Evolutionary conservation across 768 basidiomycete species (phyloP).

Genomic region (Suillus spraguei): DNA sequence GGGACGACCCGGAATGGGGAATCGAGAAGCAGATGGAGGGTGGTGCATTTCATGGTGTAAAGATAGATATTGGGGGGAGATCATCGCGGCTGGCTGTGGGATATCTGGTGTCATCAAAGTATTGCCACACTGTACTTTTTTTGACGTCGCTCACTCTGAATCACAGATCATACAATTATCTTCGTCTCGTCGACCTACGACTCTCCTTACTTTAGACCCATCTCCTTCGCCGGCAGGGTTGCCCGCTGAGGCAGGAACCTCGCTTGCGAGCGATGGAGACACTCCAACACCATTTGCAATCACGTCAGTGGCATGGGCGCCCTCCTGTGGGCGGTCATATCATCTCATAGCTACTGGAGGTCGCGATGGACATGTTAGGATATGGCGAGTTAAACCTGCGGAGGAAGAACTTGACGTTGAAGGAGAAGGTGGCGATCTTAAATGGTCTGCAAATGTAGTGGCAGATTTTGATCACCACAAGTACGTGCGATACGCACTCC

Average conservation of each 20-base stretch:
- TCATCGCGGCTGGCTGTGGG: conserved; percentile 80
- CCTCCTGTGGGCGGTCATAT: conserved; percentile 90
- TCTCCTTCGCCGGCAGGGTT: conserved; percentile 33
- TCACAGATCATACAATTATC: conserved; percentile 74
- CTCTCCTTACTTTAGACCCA: conserved; percentile 58
- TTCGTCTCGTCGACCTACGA: conserved; percentile 64
- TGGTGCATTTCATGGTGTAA: conserved; percentile 97
- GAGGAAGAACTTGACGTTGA: conserved; percentile 48
- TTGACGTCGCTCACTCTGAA: conserved; percentile 8
- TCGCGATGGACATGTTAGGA: conserved; percentile 84
- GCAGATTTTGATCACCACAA: conserved; percentile 90
- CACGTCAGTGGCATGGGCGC: conserved; percentile 90
- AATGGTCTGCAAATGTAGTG: conserved; percentile 76
- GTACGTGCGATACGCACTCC: conserved; percentile 38
- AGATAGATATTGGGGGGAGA: conserved; percentile 93
- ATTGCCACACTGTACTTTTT: conserved; percentile 1
- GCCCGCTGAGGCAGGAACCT: conserved; percentile 25
- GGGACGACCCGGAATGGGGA: conserved; percentile 50
- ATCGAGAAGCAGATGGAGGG: conserved; percentile 85
- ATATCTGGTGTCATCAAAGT: conserved; percentile 79
- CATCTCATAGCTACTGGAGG: conserved; percentile 92
- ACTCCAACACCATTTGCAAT: conserved; percentile 59
- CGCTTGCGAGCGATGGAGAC: conserved; percentile 33
- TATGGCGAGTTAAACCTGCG: conserved; percentile 81
- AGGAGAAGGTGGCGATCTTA: conserved; percentile 38